Base-by-base conservation (phyloP, 148 eudicot genomes). In the Spergularia marina region DNA sequence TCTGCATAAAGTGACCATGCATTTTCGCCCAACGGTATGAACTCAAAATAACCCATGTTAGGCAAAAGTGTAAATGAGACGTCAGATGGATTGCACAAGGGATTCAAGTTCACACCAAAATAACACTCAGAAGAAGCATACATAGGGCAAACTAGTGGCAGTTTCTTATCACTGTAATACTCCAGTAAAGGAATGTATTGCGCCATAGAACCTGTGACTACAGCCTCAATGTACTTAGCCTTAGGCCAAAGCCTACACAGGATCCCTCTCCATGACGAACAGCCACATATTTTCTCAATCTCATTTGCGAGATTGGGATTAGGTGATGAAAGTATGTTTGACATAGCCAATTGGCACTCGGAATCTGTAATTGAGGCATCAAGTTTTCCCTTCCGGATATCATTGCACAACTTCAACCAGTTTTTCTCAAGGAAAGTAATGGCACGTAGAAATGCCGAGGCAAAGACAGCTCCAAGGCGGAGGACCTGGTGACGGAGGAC, bases 151-250 rank as follows among this genome's bases (percentile, higher is more conserved):
- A 90, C 84, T 74, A 90, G 51, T 0, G 95, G 96, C 40, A 90
- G 74, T 53, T 80, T 82, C 78, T 80, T 89, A 47, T 79, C 85
- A 63, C 86, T 85, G 39, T 91, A 87, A 65, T 85, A 85, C 72
- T 82, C 82, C 18, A 89, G 58, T 10, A 88, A 57, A 12, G 92
- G 89, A 20, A 90, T 82, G 71, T 90, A 92, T 66, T 92, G 96
- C 21, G 96, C 87, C 93, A 90, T 90, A 8, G 98, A 82, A 10
- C 98, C 96, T 0, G 98, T 92, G 16, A 92, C 90, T 40, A 91
- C 87, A 0, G 89, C 96, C 79, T 91, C 93, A 25, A 93, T 80
- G 82, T 83, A 93, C 91, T 87, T 90, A 1, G 96, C 89, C 64
- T 74, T 89, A 34, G 98, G 98, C 98, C 98, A 93, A 1, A 93